Percentiles rank a stretch among this genome's conserved stretches.
Conservation (phyloP, 805 yeast genomes). For the Kodamaea sagamina region DNA sequence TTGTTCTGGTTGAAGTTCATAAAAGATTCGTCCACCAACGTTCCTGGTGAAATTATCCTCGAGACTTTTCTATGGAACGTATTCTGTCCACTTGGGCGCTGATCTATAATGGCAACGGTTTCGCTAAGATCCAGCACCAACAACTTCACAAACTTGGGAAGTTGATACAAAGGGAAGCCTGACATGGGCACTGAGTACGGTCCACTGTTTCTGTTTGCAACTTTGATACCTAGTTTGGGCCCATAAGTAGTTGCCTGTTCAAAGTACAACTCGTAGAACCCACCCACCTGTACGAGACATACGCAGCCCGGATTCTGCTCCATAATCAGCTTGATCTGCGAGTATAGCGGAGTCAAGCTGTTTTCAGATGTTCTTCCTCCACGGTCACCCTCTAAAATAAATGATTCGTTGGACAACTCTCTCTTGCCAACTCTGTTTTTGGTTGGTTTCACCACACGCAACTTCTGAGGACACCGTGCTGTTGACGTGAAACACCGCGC, state of each 20-base stretch:
- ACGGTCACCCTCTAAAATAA: conserved; percentile 36
- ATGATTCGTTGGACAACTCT: not conserved
- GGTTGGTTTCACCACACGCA: not conserved
- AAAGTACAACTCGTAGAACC: conserved; percentile 84
- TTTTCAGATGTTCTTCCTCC: conserved; percentile 38
- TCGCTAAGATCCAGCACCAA: conserved; percentile 69
- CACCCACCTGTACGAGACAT: conserved; percentile 73
- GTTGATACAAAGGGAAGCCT: conserved; percentile 78
- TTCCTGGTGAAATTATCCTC: conserved; percentile 88
- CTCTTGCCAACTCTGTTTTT: not conserved
- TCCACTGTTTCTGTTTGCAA: conserved; percentile 57
- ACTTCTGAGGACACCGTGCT: not conserved
- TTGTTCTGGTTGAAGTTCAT: conserved; percentile 73
- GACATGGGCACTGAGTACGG: conserved; percentile 68
- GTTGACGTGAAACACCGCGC: not conserved
- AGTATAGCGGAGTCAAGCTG: conserved; percentile 38
- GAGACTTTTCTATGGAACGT: conserved; percentile 67
- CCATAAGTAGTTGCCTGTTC: conserved; percentile 82
- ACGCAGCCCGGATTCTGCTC: conserved; percentile 41
- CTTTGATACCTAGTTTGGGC: conserved; percentile 66
- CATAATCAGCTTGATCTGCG: conserved; percentile 33
- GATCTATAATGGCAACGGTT: conserved; percentile 84
- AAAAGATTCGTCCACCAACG: conserved; percentile 83
- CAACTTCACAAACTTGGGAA: conserved; percentile 71
- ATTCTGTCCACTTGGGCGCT: conserved; percentile 32